Percentiles rank a stretch among this genome's conserved stretches.
These are phyloP conservation scores for Rhodotorula graminis DNA, from an alignment of 768 basidiomycete species.

Conservation along the genomic window DNA sequence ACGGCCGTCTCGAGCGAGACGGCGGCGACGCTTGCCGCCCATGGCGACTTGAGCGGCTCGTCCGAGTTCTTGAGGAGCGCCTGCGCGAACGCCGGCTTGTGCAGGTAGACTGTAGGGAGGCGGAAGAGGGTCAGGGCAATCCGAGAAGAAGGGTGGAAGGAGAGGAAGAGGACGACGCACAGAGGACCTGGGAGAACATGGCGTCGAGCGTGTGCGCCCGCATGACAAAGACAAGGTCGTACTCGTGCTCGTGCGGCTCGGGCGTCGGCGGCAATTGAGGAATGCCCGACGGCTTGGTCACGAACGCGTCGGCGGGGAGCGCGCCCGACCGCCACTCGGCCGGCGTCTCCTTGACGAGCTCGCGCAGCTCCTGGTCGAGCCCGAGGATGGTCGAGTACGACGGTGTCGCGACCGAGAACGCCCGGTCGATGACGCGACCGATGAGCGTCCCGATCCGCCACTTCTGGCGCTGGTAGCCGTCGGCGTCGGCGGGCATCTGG, in stretches of 20 bases:
- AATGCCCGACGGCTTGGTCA: slow-evolving; percentile 10
- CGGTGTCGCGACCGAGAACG: slow-evolving; percentile 24
- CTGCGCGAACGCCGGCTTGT: slow-evolving; percentile 26
- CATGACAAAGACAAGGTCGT: not conserved
- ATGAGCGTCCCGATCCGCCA: slow-evolving; percentile 30
- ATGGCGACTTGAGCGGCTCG: slow-evolving; percentile 29
- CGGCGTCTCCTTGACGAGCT: slow-evolving; percentile 22
- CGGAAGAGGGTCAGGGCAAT: not conserved
- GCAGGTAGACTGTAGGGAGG: slow-evolving; percentile 6
- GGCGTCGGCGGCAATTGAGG: slow-evolving; percentile 4
- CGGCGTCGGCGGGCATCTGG: slow-evolving; percentile 9
- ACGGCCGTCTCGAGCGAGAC: slow-evolving; percentile 30
- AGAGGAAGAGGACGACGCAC: not conserved
- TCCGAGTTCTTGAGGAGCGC: slow-evolving; percentile 18
- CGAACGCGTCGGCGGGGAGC: slow-evolving; percentile 9
- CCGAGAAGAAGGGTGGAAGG: no score
- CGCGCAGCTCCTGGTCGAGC: slow-evolving; percentile 30
- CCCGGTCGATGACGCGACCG: slow-evolving; percentile 25
- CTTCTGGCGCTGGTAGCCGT: slow-evolving; percentile 13
- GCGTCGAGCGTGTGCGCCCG: slow-evolving; percentile 21
- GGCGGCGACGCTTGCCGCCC: slow-evolving; percentile 17
- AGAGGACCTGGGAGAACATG: slow-evolving; percentile 28
- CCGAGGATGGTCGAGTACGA: slow-evolving; percentile 27
- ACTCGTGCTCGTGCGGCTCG: not conserved
- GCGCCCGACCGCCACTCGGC: slow-evolving; percentile 10